These are phyloP conservation scores for Aspergillus uvarum DNA, from an alignment of 2,329 filamentous ascomycete species.

Conservation along the genomic window DNA sequence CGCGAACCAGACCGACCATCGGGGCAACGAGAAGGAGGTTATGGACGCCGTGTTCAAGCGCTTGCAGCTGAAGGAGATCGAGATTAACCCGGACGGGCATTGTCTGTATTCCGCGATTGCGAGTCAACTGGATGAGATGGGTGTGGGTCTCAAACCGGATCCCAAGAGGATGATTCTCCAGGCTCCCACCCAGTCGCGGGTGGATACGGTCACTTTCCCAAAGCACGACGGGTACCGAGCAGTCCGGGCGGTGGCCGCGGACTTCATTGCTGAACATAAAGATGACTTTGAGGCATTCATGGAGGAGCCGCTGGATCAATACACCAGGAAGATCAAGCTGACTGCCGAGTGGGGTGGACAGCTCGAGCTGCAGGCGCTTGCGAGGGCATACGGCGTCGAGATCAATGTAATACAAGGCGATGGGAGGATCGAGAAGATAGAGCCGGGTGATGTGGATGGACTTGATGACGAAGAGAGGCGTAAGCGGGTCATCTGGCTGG, in stretches of 20 bases:
- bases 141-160: slow-evolving; percentile 40
- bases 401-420: slow-evolving; percentile 83
- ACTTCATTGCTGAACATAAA: slow-evolving; percentile 70
- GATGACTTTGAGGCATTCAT: slow-evolving; percentile 86
- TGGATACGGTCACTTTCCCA: slow-evolving; percentile 36
- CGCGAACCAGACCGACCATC: slow-evolving; percentile 68
- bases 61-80: slow-evolving; percentile 67
- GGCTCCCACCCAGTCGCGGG: slow-evolving; percentile 30
- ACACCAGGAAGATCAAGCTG: slow-evolving; percentile 73
- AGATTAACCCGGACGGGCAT: slow-evolving; percentile 87
- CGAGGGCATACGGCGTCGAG: slow-evolving; percentile 73
- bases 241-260: slow-evolving; percentile 70
- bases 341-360: slow-evolving; percentile 97
- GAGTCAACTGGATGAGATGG: slow-evolving; percentile 67
- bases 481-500: slow-evolving; percentile 75
- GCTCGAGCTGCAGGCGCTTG: slow-evolving; percentile 81
- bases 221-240: slow-evolving; percentile 59
- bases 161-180: slow-evolving; percentile 35
- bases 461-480: slow-evolving; percentile 45
- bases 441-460: slow-evolving; percentile 47
- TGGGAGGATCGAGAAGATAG: slow-evolving; percentile 74
- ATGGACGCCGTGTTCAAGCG: slow-evolving; percentile 68
- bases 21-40: slow-evolving; percentile 65
- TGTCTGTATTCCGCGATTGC: slow-evolving; percentile 92
- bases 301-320: slow-evolving; percentile 73